These are phyloP conservation scores for Thecaphora frezii DNA, from an alignment of 1,284 basidiomycete species.

Conservation along the genomic window DNA sequence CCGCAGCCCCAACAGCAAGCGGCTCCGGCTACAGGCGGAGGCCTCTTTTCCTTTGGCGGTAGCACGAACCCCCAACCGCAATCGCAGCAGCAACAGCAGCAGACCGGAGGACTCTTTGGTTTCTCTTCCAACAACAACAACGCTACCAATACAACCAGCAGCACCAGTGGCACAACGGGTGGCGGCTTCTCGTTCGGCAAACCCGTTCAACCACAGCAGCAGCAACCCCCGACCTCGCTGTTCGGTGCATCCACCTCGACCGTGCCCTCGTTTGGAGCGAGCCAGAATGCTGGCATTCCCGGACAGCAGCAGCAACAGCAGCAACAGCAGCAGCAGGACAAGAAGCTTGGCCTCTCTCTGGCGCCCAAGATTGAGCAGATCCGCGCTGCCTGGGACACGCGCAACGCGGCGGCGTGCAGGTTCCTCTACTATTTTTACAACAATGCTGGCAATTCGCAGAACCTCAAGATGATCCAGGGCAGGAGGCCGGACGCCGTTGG, in stretches of 20 bases:
- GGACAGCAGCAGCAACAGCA: slow-evolving; percentile 2
- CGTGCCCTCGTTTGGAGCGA: slow-evolving; percentile 5
- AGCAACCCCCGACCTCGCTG: slow-evolving; percentile 19
- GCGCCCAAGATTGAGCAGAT: slow-evolving; percentile 46
- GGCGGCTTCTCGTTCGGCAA: slow-evolving; percentile 24
- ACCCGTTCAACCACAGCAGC: slow-evolving; percentile 9
- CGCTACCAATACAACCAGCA: slow-evolving; percentile 2
- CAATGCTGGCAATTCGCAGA: slow-evolving; percentile 37
- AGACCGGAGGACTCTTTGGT: slow-evolving; percentile 3
- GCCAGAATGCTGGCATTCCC: background rate
- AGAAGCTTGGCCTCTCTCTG: slow-evolving; percentile 44
- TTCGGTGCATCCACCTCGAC: slow-evolving; percentile 22
- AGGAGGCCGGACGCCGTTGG: slow-evolving; percentile 50
- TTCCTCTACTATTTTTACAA: slow-evolving; percentile 55
- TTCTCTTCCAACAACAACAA: background rate
- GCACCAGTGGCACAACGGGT: slow-evolving; percentile 7
- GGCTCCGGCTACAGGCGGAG: slow-evolving; percentile 8
- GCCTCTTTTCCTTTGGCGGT: slow-evolving; percentile 23
- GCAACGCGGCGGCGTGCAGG: slow-evolving; percentile 45
- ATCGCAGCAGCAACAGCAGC: slow-evolving; percentile 22
- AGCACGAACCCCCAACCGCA: slow-evolving; percentile 17
- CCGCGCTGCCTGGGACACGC: slow-evolving; percentile 49
- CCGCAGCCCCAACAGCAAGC: slow-evolving; percentile 9
- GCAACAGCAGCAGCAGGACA: slow-evolving; percentile 21
- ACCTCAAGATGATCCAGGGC: slow-evolving; percentile 39